Evolutionary conservation across 1,284 basidiomycete genomes (phyloP).

Genomic region (Cystobasidiaceae sp.): DNA sequence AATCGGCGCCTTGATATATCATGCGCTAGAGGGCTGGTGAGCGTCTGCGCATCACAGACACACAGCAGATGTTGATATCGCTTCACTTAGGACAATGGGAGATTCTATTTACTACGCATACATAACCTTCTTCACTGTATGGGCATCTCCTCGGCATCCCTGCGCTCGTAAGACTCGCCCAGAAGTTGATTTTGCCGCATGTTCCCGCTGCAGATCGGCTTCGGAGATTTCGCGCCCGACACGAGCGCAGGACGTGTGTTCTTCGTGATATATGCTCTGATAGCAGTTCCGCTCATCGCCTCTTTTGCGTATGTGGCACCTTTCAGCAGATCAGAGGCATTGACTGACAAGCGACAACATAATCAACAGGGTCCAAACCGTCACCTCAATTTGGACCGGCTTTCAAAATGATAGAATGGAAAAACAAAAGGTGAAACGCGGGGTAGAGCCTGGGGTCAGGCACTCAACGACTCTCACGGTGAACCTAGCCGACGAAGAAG

Average conservation of each 20-base stretch:
- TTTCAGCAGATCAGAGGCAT: background rate
- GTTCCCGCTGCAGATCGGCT: background rate
- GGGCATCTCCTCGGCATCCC: slow-evolving; percentile 32
- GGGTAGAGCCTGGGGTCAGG: slow-evolving; percentile 4
- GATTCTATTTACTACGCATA: slow-evolving; percentile 36
- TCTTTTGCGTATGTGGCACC: slow-evolving; percentile 46
- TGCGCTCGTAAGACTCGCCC: background rate
- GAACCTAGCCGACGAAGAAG: slow-evolving; percentile 33
- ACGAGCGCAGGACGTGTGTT: slow-evolving; percentile 45
- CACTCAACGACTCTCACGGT: slow-evolving; percentile 7
- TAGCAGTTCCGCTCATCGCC: slow-evolving; percentile 51
- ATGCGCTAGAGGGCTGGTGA: background rate
- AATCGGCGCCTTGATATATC: slow-evolving; percentile 46
- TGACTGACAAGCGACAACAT: background rate
- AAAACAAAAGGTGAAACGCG: slow-evolving; percentile 15
- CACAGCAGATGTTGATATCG: too few relatives aligned
- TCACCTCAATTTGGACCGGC: slow-evolving; percentile 37
- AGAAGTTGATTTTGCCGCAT: too few relatives aligned
- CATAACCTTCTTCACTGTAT: slow-evolving; percentile 47
- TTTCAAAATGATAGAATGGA: slow-evolving; percentile 4
- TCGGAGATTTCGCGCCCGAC: background rate
- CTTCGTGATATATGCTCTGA: slow-evolving; percentile 49
- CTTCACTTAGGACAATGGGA: slow-evolving; percentile 47
- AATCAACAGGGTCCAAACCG: slow-evolving; percentile 45
- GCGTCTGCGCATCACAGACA: slow-evolving; percentile 33